Evolutionary conservation across 1,284 basidiomycete species (phyloP).

Genomic region (Papiliotrema laurentii): DNA sequence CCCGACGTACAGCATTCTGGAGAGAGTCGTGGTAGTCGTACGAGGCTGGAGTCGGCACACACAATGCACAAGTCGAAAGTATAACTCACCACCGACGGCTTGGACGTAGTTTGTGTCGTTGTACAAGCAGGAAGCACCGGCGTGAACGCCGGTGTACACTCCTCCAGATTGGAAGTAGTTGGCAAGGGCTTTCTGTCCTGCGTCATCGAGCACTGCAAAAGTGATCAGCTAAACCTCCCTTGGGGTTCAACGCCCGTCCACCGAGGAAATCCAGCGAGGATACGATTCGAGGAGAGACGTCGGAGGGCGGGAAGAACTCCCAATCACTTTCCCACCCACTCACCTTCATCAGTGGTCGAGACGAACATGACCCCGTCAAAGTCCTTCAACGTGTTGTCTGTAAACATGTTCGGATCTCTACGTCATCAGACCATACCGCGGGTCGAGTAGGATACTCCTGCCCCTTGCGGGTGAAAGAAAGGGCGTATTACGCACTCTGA

Average conservation of each 20-base stretch:
- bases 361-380: constrained; percentile 70
- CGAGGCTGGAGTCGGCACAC: constrained; percentile 47
- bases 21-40: constrained; percentile 72
- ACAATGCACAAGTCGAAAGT: background rate
- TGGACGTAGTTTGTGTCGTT: constrained; percentile 62
- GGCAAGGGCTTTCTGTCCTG: constrained; percentile 60
- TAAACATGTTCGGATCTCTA: constrained; percentile 57
- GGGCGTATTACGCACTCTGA: too few species aligned
- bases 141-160: constrained; percentile 47
- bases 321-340: constrained; percentile 11
- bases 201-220: constrained; percentile 59
- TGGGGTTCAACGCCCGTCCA: too few species aligned
- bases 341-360: constrained; percentile 64
- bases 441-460: too few species aligned
- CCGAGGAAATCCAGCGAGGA: too few species aligned
- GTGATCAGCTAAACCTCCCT: too few species aligned
- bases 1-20: constrained; percentile 50
- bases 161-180: constrained; percentile 58
- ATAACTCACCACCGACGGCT: constrained; percentile 49
- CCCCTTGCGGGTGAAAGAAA: too few species aligned
- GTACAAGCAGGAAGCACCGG: constrained; percentile 63
- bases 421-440: background rate
- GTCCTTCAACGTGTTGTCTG: constrained; percentile 53
- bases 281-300: too few species aligned
- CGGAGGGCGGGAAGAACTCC: background rate